These are phyloP conservation scores for Galeopsis tetrahit DNA, from an alignment of 257 asterid genomes.

Conservation along the genomic window DNA sequence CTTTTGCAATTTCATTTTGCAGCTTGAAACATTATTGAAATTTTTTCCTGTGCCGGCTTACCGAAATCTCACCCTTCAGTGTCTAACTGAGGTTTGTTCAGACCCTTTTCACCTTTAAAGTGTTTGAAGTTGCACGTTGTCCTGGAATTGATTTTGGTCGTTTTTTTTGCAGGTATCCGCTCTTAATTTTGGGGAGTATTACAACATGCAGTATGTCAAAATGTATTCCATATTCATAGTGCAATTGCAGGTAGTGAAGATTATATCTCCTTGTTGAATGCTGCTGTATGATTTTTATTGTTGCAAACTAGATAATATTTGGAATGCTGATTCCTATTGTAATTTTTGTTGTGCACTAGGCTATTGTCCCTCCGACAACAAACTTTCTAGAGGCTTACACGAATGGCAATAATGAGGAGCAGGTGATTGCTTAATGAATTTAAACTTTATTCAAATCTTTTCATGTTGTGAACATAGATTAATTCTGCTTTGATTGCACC, in stretches of 20 bases:
- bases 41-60: slow-evolving; percentile 83
- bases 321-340: slow-evolving; percentile 28
- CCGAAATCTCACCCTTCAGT: slow-evolving; percentile 93
- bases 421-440: slow-evolving; percentile 52
- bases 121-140: slow-evolving; percentile 21
- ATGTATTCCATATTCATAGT: slow-evolving; percentile 76
- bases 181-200: slow-evolving; percentile 76
- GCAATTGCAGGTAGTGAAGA: slow-evolving; percentile 80
- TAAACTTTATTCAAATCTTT: slow-evolving; percentile 7
- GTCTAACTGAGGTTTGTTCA: slow-evolving; percentile 84
- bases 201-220: slow-evolving; percentile 70
- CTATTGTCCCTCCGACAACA: slow-evolving; percentile 64
- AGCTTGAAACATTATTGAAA: slow-evolving; percentile 91
- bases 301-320: slow-evolving; percentile 24
- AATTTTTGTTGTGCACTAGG: slow-evolving; percentile 43
- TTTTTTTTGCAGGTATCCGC: slow-evolving; percentile 75
- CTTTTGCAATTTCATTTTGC: slow-evolving; percentile 41
- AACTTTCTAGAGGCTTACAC: slow-evolving; percentile 83
- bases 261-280: neutral
- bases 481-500: slow-evolving; percentile 32
- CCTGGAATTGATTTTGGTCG: slow-evolving; percentile 3
- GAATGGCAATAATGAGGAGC: slow-evolving; percentile 87
- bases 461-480: slow-evolving; percentile 27
- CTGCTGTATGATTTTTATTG: slow-evolving; percentile 10
- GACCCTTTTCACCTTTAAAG: slow-evolving; percentile 14